These are phyloP conservation scores for Testicularia cyperi DNA, from an alignment of 1,284 basidiomycete species.

Conservation along the genomic window DNA sequence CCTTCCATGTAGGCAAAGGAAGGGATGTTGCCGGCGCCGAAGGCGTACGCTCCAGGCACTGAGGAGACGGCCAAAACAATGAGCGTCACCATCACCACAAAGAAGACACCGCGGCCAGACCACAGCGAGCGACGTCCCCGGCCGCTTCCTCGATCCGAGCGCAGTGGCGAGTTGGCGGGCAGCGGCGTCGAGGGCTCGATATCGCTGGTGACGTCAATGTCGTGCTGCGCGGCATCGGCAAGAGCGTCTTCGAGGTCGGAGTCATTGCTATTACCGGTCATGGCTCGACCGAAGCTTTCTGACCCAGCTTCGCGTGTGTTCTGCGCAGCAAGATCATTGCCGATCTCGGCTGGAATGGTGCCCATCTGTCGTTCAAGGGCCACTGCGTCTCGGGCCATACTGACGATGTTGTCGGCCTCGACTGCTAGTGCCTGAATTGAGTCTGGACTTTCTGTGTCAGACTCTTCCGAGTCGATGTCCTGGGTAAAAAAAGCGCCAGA, in stretches of 20 bases:
- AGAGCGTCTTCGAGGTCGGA: constrained; percentile 22
- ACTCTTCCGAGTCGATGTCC: constrained; percentile 7
- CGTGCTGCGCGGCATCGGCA: constrained; percentile 27
- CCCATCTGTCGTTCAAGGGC: constrained; percentile 10
- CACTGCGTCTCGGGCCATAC: constrained; percentile 26
- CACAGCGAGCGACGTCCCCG: constrained; percentile 10
- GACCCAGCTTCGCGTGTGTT: neutral
- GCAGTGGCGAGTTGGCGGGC: neutral
- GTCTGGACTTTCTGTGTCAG: neutral
- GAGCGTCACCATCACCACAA: constrained; percentile 27
- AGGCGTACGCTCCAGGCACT: constrained; percentile 36
- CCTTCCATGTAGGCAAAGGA: constrained; percentile 48
- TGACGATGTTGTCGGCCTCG: constrained; percentile 25
- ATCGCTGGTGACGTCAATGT: constrained; percentile 3
- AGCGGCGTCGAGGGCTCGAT: neutral
- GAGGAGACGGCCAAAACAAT: constrained; percentile 28
- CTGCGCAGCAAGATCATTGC: neutral
- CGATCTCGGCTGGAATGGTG: neutral
- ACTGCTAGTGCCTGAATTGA: constrained; percentile 1
- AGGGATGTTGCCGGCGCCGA: constrained; percentile 54
- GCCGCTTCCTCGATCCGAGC: neutral
- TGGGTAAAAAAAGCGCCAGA: constrained; percentile 8
- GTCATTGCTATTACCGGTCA: constrained; percentile 10
- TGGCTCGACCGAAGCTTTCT: neutral
- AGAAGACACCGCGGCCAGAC: constrained; percentile 25